Evolutionary conservation across 441 rosid genomes (phyloP), one percentile per base, ranked within the genome.

Genomic region (Aquilaria agallochum): DNA sequence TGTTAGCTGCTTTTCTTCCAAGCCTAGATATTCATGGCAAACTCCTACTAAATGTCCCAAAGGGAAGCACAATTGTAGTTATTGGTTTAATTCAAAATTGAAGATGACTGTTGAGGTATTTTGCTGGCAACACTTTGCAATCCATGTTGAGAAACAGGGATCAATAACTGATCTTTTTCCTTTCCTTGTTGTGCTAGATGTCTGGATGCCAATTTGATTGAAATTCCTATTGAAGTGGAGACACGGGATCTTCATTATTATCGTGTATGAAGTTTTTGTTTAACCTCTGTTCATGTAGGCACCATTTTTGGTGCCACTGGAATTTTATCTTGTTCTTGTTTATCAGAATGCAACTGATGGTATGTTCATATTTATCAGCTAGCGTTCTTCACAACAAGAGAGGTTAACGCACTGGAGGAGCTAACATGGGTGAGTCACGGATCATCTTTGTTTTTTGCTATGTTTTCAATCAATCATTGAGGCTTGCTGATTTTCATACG

Each of bases 171-270:
- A 53, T 66, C 56, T 50, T 11, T 65, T 52, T 53, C 52, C 14
- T 60, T 31, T 32, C 65, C 20, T 52, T 55, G 20, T 67, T 48
- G 68, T 53, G 59, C 59, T 72, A 92, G 98, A 71, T 95, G 99
- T 71, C 73, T 66, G n/a, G 98, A 95, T 80, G 89, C 97, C 57
- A 95, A 87, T 72, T 66, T 95, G 80, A 84, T 95, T 57, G 99
- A 92, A 75, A 85, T 95, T 64, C 99, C 99, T 34, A 90, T 95
- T 50, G 88, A 90, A 77, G 90, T 90, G 62, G 99, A 95, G 77
- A 80, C 76, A 32, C 85, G 78, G 3, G 90, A 87, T 70, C 75
- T 53, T 53, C 87, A 80, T 72, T 92, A 86, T 73, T 92, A 95
- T 76, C 98, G 84, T 60, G 99, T 92, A 90, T 57, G 78, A 56